Evolutionary conservation across 2,329 filamentous ascomycete genomes (phyloP).

Genomic region (Aureobasidium zeae): DNA sequence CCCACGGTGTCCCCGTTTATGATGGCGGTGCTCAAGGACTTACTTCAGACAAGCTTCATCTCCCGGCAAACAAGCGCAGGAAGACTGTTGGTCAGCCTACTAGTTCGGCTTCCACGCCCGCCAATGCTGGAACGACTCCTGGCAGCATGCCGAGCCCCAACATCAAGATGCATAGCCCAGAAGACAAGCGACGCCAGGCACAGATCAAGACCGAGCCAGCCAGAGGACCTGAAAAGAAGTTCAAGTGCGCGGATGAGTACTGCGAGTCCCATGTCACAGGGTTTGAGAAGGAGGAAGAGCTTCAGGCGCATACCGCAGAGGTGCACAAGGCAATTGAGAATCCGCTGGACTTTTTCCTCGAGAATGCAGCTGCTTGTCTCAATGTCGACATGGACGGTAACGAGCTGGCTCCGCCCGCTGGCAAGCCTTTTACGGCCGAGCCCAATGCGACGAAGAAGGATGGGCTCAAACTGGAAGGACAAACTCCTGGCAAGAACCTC

Average conservation of each 20-base stretch:
- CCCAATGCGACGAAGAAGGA: slow-evolving; percentile 23
- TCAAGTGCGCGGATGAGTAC: slow-evolving; percentile 42
- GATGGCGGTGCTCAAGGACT: slow-evolving; percentile 42
- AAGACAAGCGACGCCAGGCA: slow-evolving; percentile 36
- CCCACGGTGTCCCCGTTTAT: slow-evolving; percentile 49
- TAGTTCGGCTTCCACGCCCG: slow-evolving; percentile 35
- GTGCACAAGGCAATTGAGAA: slow-evolving; percentile 46
- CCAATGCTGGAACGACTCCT: slow-evolving; percentile 27
- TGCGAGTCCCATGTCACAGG: slow-evolving; percentile 48
- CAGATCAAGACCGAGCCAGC: slow-evolving; percentile 31
- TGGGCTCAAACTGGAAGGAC: slow-evolving; percentile 23
- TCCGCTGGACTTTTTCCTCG: slow-evolving; percentile 47
- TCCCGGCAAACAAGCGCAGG: slow-evolving; percentile 49
- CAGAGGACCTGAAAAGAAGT: slow-evolving; percentile 35
- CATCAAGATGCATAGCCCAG: slow-evolving; percentile 34
- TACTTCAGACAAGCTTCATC: slow-evolving; percentile 47
- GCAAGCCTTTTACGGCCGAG: slow-evolving; percentile 21
- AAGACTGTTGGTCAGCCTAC: slow-evolving; percentile 37
- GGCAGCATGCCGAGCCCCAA: slow-evolving; percentile 32
- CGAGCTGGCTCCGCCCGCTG: slow-evolving; percentile 26
- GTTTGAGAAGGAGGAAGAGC: slow-evolving; percentile 45
- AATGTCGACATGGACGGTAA: slow-evolving; percentile 41
- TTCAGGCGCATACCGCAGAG: slow-evolving; percentile 47
- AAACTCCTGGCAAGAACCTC: slow-evolving; percentile 25
- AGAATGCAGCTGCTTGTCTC: slow-evolving; percentile 40